phyloP scores from a whole-genome alignment of 768 basidiomycete species.

The Austroboletus eburneus region DNA sequence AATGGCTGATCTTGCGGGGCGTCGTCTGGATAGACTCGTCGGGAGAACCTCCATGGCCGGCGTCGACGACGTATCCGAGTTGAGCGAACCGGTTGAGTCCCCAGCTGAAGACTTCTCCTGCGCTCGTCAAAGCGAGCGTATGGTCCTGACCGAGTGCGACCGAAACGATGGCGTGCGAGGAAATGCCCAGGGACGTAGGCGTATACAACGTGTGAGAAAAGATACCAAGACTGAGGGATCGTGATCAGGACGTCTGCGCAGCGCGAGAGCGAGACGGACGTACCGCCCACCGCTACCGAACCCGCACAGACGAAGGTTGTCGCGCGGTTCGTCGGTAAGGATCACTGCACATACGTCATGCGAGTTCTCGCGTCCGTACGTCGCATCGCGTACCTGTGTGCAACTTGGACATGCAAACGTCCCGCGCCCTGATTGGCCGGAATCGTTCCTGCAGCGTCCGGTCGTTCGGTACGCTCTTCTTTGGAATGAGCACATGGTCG shows the following conservation, averaged over 20 bases:
- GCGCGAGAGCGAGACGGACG: conserved; percentile 17
- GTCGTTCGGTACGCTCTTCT: conserved; percentile 11
- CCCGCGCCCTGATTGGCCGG: conserved; percentile 54
- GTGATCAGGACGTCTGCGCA: background rate
- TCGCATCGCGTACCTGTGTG: conserved; percentile 59
- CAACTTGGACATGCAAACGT: conserved; percentile 79
- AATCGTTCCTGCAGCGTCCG: conserved; percentile 47
- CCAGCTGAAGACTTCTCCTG: conserved; percentile 87
- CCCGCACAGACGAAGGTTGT: conserved; percentile 83
- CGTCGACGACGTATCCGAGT: conserved; percentile 80
- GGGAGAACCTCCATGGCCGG: conserved; percentile 36
- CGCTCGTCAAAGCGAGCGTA: conserved; percentile 76
- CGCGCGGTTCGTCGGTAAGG: conserved; percentile 67
- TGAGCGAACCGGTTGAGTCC: conserved; percentile 87
- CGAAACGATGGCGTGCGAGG: conserved; percentile 50
- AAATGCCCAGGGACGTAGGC: conserved; percentile 43
- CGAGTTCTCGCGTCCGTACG: too few species aligned
- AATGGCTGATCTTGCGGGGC: conserved; percentile 70
- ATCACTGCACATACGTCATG: conserved; percentile 32
- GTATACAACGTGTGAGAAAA: conserved; percentile 76
- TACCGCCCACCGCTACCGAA: conserved; percentile 86
- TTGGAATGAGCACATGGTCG: conserved; percentile 60
- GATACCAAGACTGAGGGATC: conserved; percentile 56
- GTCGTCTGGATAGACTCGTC: conserved; percentile 76
- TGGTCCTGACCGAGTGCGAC: conserved; percentile 94